Percentiles rank a stretch among this genome's conserved stretches.
phyloP scores from a whole-genome alignment of 2,329 filamentous ascomycete species.

The Clarireedia monteithiana region DNA sequence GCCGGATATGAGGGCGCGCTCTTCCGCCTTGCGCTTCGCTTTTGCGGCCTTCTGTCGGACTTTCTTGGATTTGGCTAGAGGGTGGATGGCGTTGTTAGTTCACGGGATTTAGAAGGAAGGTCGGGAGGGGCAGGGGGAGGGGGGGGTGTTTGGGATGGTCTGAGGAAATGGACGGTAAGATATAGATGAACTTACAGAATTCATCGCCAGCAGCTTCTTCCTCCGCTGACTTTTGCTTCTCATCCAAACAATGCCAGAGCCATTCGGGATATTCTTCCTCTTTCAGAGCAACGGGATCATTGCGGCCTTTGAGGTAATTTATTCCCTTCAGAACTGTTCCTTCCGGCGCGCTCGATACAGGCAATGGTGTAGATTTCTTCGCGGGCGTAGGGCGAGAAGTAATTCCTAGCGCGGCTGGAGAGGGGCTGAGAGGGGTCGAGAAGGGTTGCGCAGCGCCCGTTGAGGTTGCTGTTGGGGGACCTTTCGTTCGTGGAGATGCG shows the following conservation, averaged over 20 bases:
- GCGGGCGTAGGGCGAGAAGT: background rate
- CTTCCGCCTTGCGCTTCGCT: slow-evolving; percentile 48
- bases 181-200: slow-evolving; percentile 57
- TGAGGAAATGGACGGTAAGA: background rate
- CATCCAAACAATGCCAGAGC: slow-evolving; percentile 67
- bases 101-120: background rate
- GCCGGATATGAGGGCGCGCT: slow-evolving; percentile 53
- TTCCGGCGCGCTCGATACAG: slow-evolving; percentile 34
- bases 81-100: background rate
- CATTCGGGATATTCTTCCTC: slow-evolving; percentile 74
- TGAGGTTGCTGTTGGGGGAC: slow-evolving; percentile 21
- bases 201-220: slow-evolving; percentile 56
- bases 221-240: slow-evolving; percentile 45
- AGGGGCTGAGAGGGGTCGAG: slow-evolving; percentile 26
- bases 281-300: slow-evolving; percentile 64
- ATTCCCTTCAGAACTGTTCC: slow-evolving; percentile 67
- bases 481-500: slow-evolving; percentile 12
- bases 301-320: slow-evolving; percentile 67
- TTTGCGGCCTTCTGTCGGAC: slow-evolving; percentile 66
- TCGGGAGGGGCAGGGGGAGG: background rate
- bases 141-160: background rate
- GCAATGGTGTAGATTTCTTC: slow-evolving; percentile 8
- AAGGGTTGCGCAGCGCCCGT: slow-evolving; percentile 27
- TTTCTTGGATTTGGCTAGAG: slow-evolving; percentile 74
- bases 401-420: slow-evolving; percentile 12